Evolutionary conservation across 495 filamentous ascomycete genomes (phyloP).

Genomic region (Aspergillus steynii): DNA sequence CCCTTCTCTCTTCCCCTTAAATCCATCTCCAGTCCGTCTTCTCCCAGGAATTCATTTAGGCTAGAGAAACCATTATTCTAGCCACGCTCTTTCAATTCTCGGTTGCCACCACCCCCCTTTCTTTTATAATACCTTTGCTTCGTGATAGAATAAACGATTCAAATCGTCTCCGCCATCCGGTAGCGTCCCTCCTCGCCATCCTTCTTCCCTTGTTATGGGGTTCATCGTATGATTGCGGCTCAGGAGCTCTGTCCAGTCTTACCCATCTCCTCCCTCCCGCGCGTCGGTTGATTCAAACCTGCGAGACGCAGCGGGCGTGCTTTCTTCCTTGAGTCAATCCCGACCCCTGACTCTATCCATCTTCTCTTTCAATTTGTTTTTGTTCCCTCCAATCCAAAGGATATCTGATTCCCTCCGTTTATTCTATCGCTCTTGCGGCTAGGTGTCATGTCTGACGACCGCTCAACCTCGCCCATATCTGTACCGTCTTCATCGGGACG

Average conservation of each 20-base stretch:
- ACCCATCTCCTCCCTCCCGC: neutral
- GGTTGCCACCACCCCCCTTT: neutral
- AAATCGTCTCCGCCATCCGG: neutral
- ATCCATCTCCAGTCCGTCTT: neutral
- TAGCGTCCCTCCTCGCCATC: neutral
- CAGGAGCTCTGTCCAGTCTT: neutral
- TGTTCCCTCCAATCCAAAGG: neutral
- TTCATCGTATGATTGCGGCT: too few species aligned
- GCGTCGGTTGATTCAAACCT: too few species aligned
- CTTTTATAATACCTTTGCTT: too few species aligned
- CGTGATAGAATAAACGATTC: too few species aligned
- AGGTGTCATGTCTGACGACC: slow-evolving; percentile 50
- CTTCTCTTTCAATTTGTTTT: neutral
- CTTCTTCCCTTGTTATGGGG: neutral
- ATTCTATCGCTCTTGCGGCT: neutral
- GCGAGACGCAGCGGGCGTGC: too few species aligned
- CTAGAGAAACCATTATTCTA: neutral
- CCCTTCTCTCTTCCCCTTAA: neutral
- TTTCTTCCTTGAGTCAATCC: neutral
- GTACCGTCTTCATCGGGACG: slow-evolving; percentile 41
- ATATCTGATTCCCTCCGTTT: neutral
- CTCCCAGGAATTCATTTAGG: neutral
- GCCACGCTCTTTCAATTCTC: neutral
- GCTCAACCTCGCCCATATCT: slow-evolving; percentile 49
- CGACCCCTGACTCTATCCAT: slow-evolving; percentile 8